Base-by-base conservation (phyloP, 441 rosid species). In the Croton setiger region DNA sequence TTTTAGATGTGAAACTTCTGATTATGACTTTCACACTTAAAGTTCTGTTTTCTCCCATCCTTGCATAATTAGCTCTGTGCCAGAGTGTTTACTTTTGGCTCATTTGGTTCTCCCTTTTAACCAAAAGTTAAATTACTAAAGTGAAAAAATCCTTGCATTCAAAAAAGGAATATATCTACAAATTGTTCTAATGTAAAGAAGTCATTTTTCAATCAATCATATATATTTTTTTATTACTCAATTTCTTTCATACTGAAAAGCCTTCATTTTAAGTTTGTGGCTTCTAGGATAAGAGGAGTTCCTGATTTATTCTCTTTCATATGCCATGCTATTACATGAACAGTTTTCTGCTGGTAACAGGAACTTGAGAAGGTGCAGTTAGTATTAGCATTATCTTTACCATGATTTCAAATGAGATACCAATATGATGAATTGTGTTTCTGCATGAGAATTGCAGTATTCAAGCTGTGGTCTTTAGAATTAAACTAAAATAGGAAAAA, bases 401-500 rank as follows among this genome's bases (percentile, higher is more conserved):
- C 18, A 39, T 66, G 45, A 45, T 21, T 41, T 67, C 20, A 9
- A n/a, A 27, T 27, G 37, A 55, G 41, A 21, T 15, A 52, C 9
- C 10, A 49, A 49, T 39, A 5, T 64, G 33, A 7, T 51, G 37
- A 6, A 35, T 64, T 17, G 6, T 17, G 2, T 58, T 67, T 67
- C 52, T 55, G 52, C 61, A 43, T 39, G 53, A 55, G 23, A 12
- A 8, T 5, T 56, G 10, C 13, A 53, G 5, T 41, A 13, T 55
- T 7, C 54, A 14, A n/a, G 41, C 3, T 21, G 37, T 41, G 13
- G 1, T n/a, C 15, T 51, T 57, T 31, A 8, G 39, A 35, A n/a
- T n/a, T n/a, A n/a, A 48, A 14, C 17, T 68, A 7, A 45, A 68
- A 15, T 67, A 33, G 64, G 14, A 20, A 44, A 56, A n/a, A 31